Percentiles rank a stretch among this genome's conserved stretches.
Conservation (phyloP, 495 filamentous ascomycete genomes). For the Penicillium bovifimosum region DNA sequence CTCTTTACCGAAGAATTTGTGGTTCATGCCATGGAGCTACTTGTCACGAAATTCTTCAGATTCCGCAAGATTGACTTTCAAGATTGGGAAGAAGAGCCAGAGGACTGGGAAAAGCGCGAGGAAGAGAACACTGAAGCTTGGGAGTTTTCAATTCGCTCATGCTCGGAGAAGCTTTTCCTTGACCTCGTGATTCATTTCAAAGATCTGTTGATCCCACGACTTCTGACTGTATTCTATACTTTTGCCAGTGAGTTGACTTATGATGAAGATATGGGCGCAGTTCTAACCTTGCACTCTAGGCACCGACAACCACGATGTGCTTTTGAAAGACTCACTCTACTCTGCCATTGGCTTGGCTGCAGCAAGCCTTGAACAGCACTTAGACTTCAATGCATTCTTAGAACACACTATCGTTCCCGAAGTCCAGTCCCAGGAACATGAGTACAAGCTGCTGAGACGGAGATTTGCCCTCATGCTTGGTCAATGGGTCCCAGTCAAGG, state of each 20-base stretch:
- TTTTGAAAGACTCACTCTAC: constrained; percentile 89
- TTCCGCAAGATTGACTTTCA: constrained; percentile 79
- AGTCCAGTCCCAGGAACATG: constrained; percentile 65
- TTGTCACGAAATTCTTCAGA: constrained; percentile 83
- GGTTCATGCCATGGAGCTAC: constrained; percentile 68
- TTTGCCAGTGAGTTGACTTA: constrained; percentile 52
- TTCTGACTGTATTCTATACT: constrained; percentile 71
- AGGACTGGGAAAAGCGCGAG: constrained; percentile 86
- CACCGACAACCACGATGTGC: constrained; percentile 58
- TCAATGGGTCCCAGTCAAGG: constrained; percentile 79
- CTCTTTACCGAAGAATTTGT: constrained; percentile 72
- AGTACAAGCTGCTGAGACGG: constrained; percentile 81
- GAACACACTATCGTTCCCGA: constrained; percentile 69
- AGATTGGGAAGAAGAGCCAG: constrained; percentile 86
- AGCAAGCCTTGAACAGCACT: constrained; percentile 57
- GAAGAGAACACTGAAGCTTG: constrained; percentile 72
- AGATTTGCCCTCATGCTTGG: constrained; percentile 82
- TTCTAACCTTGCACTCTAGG: constrained; percentile 24
- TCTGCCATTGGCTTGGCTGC: constrained; percentile 85
- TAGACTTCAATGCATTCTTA: constrained; percentile 81
- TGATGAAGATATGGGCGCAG: background rate
- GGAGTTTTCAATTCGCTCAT: constrained; percentile 84
- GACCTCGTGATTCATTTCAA: constrained; percentile 87
- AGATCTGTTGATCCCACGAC: constrained; percentile 63
- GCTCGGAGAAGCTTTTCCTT: constrained; percentile 88